A percentile compares a stretch with the other conserved stretches of the same genome.
Evolutionary conservation across 768 basidiomycete species (phyloP).

Genomic region (Trametes elegans): DNA sequence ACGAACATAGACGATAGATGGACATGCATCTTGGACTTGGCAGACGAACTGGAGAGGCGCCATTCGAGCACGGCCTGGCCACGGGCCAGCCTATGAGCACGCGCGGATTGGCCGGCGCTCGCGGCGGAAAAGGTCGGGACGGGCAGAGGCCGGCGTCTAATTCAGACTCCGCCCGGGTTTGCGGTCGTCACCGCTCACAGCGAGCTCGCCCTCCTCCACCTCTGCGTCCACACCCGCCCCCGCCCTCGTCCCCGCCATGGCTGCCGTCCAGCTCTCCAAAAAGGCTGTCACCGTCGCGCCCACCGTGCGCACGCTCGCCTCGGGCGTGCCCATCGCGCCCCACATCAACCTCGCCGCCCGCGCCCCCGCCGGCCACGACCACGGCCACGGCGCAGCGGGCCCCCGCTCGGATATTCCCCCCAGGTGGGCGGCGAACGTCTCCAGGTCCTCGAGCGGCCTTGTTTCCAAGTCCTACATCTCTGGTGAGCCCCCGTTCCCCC

Average conservation of each 20-base stretch:
- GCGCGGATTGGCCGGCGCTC: conserved; percentile 7
- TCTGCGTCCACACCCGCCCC: background rate
- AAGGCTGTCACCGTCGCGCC: conserved; percentile 81
- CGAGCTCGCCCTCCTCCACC: conserved; percentile 23
- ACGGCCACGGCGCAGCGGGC: conserved; percentile 50
- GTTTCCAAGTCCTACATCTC: conserved; percentile 62
- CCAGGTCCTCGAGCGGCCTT: conserved; percentile 49
- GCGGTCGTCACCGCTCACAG: conserved; percentile 23
- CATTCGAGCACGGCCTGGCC: too few species aligned
- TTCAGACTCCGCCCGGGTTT: conserved; percentile 24
- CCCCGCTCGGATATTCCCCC: conserved; percentile 64
- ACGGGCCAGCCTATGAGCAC: conserved; percentile 2
- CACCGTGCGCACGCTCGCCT: conserved; percentile 74
- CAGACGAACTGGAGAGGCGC: background rate
- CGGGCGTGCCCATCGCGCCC: conserved; percentile 76
- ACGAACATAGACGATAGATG: background rate
- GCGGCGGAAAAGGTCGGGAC: conserved; percentile 22
- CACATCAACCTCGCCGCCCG: conserved; percentile 71
- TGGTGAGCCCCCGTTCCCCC: conserved; percentile 42
- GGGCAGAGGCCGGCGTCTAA: conserved; percentile 13
- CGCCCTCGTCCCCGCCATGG: conserved; percentile 44
- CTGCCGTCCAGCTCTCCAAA: conserved; percentile 71
- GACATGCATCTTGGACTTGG: background rate
- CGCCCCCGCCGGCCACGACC: conserved; percentile 52
- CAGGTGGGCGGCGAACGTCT: conserved; percentile 60